Base-by-base conservation (phyloP, 805 yeast species). In the Starmera caribaea region DNA sequence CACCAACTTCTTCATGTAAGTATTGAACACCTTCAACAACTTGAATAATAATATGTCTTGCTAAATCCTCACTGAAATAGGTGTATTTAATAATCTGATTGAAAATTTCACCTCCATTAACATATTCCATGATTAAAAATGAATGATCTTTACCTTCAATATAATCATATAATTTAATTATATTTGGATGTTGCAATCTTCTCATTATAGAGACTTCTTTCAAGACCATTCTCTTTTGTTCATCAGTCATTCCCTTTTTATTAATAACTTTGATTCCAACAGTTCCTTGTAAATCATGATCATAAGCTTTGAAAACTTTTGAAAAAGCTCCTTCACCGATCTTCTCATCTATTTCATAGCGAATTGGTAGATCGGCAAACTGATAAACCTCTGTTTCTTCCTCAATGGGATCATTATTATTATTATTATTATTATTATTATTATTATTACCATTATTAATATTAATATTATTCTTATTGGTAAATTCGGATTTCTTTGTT, bases 281-380 rank as follows among this genome's bases (percentile, higher is more conserved):
- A 1, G 38, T 28, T 11, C 44, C 31, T 30, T 50, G 39, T 13
- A 40, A 32, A 5, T 47, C 43, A 26, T 44, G 35, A 38, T 54
- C 65, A n/a, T 51, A 37, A 21, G 86, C 89, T 39, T 74, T 73
- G 59, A 76, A 80, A 14, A 84, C 94, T 27, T 75, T 71, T 3
- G 89, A 81, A 48, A 84, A 84, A 0, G 94, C 89, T 21, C 94
- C 94, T 57, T 84, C 92, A 8, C 94, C 94, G 45, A 84, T 71
- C 51, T 71, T 69, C 34, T 65, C 65, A 3, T 68, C 39, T 24
- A 75, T 50, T 38, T 56, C 57, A 48, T 71, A 75, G 4, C 58
- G 45, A 12, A 52, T 50, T 3, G 31, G 35, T n/a, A 54, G 38
- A 16, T 51, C 57, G 24, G 44, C 32, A 36, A 43, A 51, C 13